phyloP scores from a whole-genome alignment of 179 eudicot genomes.

The Nepenthes alata region DNA sequence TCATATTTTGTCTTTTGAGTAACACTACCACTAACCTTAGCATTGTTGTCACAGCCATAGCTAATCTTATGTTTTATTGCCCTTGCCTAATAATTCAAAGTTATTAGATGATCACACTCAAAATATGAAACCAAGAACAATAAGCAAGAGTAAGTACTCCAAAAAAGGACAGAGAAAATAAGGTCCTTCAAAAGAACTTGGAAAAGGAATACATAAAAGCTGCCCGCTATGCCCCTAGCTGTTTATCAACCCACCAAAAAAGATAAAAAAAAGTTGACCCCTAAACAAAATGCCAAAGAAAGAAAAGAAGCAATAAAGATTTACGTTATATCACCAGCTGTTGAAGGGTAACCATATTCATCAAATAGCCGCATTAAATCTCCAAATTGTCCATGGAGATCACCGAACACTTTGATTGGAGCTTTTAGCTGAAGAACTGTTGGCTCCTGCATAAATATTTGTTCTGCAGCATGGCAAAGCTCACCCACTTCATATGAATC shows the following conservation, averaged over 20 bases:
- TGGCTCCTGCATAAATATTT: slow-evolving; percentile 78
- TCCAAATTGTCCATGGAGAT: slow-evolving; percentile 96
- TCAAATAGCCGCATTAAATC: slow-evolving; percentile 90
- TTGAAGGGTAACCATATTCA: slow-evolving; percentile 95
- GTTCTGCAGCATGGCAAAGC: slow-evolving; percentile 97
- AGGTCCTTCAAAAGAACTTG: background rate
- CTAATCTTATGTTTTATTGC: too few species aligned
- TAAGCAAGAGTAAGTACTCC: too few species aligned
- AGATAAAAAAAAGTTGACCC: background rate
- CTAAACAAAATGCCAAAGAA: slow-evolving; percentile 2
- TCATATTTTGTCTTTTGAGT: too few species aligned
- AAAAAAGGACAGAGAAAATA: too few species aligned
- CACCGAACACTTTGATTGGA: slow-evolving; percentile 93
- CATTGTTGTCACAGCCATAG: too few species aligned
- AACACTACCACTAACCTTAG: too few species aligned
- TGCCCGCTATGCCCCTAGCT: background rate
- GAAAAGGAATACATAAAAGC: background rate
- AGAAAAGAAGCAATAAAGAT: slow-evolving; percentile 1
- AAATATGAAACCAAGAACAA: too few species aligned
- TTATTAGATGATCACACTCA: too few species aligned
- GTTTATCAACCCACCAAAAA: too few species aligned
- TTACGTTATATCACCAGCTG: slow-evolving; percentile 95
- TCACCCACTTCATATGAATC: slow-evolving; percentile 95
- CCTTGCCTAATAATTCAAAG: too few species aligned
- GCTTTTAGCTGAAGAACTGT: slow-evolving; percentile 92